Evolutionary conservation across 2,329 filamentous ascomycete species (phyloP).

Genomic region (Immersiporthe knoxdaviesiana): DNA sequence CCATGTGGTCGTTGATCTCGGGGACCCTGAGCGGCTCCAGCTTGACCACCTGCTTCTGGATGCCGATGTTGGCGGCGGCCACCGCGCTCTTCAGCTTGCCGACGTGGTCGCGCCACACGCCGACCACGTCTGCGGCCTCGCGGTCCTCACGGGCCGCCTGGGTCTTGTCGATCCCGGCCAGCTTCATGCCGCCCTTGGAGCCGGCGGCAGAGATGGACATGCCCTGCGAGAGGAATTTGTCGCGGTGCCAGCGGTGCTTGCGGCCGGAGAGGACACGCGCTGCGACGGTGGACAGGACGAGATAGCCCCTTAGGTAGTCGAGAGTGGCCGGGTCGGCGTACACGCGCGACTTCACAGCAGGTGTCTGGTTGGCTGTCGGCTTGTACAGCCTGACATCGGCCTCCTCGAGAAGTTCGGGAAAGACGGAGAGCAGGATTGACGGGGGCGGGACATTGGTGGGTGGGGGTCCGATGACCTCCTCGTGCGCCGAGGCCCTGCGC

Average conservation of each 20-base stretch:
- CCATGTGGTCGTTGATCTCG: constrained; percentile 71
- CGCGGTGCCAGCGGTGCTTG: constrained; percentile 87
- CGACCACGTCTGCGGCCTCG: constrained; percentile 77
- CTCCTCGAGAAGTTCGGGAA: constrained; percentile 70
- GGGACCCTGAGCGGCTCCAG: constrained; percentile 59
- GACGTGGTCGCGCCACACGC: constrained; percentile 74
- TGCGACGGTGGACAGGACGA: constrained; percentile 67
- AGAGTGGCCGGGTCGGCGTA: constrained; percentile 65
- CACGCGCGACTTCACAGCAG: constrained; percentile 64
- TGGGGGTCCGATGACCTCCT: constrained; percentile 50
- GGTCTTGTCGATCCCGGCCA: constrained; percentile 80
- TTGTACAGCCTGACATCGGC: constrained; percentile 68
- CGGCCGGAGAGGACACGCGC: constrained; percentile 84
- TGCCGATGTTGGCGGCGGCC: constrained; percentile 62
- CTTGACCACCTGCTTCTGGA: constrained; percentile 33
- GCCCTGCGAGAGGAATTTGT: constrained; percentile 79
- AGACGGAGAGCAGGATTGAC: constrained; percentile 76
- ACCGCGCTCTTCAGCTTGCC: constrained; percentile 75
- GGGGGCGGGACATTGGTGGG: constrained; percentile 90
- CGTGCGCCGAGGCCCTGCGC: constrained; percentile 24
- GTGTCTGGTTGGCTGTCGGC: constrained; percentile 61
- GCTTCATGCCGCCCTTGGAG: constrained; percentile 82
- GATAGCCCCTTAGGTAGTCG: constrained; percentile 66
- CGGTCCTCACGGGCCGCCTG: constrained; percentile 84
- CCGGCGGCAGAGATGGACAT: constrained; percentile 84